These are phyloP conservation scores for Cupressus sempervirens DNA, from an alignment of 75 land plant genomes.

Conservation along the genomic window DNA sequence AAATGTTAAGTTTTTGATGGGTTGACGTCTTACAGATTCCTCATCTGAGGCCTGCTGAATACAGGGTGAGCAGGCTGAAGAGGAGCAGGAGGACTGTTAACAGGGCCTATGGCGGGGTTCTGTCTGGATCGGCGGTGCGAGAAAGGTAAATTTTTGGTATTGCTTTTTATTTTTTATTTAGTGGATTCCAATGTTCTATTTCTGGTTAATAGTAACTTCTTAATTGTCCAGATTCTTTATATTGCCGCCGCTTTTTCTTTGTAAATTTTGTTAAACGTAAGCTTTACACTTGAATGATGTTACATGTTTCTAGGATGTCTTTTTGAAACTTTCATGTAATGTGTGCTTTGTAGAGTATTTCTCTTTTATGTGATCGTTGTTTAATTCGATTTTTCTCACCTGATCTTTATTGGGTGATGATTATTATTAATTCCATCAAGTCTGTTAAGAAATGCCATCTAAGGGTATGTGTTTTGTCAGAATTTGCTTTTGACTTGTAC, in stretches of 20 bases:
- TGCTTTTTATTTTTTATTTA: not conserved
- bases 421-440: no score
- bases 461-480: not conserved
- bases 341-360: no score
- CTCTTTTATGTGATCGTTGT: no score
- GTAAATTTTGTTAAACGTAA: no score
- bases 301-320: no score
- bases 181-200: not conserved
- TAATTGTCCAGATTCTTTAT: not conserved
- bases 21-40: conserved; percentile 48
- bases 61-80: conserved; percentile 58
- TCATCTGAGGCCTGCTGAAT: conserved; percentile 76
- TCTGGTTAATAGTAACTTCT: not conserved
- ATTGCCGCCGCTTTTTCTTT: no score
- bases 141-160: conserved; percentile 38
- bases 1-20: not conserved
- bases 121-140: conserved; percentile 66
- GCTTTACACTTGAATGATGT: not conserved
- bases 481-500: not conserved
- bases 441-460: no score
- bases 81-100: conserved; percentile 80
- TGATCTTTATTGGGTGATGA: no score
- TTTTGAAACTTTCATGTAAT: no score
- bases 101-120: conserved; percentile 78
- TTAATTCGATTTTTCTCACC: no score